Percentiles rank a stretch among this genome's conserved stretches.
Evolutionary conservation across 257 asterid genomes (phyloP).

Genomic region (Avicennia marina): DNA sequence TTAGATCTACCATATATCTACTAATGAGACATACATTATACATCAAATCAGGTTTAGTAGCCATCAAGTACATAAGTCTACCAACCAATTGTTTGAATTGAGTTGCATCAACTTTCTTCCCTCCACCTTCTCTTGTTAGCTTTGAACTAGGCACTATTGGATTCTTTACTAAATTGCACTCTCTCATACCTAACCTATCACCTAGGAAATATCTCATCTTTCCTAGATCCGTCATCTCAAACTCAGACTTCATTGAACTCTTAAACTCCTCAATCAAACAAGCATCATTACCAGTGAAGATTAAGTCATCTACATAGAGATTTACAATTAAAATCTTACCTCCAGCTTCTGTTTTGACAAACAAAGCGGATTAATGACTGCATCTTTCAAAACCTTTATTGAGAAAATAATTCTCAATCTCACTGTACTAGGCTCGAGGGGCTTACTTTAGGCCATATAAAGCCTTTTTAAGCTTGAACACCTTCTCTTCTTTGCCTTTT

Average conservation of each 20-base stretch:
- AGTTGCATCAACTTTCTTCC: neutral
- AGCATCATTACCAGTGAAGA: neutral
- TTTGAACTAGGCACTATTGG: neutral
- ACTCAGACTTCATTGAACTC: neutral
- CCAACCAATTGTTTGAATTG: neutral
- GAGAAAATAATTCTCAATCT: neutral
- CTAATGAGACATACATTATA: neutral
- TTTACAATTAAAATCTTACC: neutral
- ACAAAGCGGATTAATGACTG: neutral
- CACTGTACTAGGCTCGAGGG: neutral
- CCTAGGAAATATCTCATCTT: neutral
- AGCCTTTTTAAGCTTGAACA: neutral
- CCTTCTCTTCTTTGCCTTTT: neutral
- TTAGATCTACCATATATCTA: neutral
- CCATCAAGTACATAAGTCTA: neutral
- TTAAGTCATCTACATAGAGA: neutral
- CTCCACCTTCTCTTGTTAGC: neutral
- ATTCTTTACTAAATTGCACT: neutral
- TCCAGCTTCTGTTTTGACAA: neutral
- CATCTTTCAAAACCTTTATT: neutral
- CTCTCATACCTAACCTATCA: neutral
- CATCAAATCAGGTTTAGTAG: neutral
- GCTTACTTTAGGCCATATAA: conserved; percentile 1
- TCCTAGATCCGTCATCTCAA: neutral
- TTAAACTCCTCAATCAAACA: neutral